phyloP scores from a whole-genome alignment of 306 rosid genomes.

The Cucumis melo region DNA sequence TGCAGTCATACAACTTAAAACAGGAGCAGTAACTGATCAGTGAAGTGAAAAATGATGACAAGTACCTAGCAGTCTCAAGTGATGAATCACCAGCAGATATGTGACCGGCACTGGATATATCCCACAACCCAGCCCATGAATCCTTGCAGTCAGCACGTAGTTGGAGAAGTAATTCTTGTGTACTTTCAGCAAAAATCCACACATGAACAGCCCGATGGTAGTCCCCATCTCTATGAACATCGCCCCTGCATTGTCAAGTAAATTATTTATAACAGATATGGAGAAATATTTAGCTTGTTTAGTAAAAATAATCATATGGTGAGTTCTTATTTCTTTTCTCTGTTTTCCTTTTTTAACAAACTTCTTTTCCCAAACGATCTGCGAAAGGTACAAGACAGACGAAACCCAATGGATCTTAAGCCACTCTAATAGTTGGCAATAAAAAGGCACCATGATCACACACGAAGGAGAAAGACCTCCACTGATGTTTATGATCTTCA shows the following conservation, averaged over 20 bases:
- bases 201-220: constrained; percentile 93
- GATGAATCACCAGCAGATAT: constrained; percentile 75
- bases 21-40: not conserved
- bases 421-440: too few species aligned
- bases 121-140: constrained; percentile 85
- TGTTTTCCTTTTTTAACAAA: too few species aligned
- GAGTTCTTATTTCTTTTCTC: not conserved
- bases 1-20: not conserved
- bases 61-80: constrained; percentile 60
- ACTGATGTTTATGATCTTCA: too few species aligned
- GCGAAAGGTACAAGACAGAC: too few species aligned
- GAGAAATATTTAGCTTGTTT: not conserved
- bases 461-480: too few species aligned
- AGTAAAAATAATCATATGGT: not conserved
- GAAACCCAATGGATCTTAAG: too few species aligned
- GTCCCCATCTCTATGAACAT: constrained; percentile 85
- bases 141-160: constrained; percentile 75
- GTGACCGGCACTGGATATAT: constrained; percentile 91
- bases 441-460: too few species aligned
- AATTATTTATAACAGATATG: not conserved
- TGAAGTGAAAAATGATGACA: not conserved
- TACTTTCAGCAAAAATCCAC: constrained; percentile 74
- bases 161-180: constrained; percentile 69
- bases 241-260: constrained; percentile 23
- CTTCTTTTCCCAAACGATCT: not conserved